Percentiles rank a stretch among this genome's conserved stretches.
Conservation (phyloP, 2,329 filamentous ascomycete species). For the Polytolypa hystricis region DNA sequence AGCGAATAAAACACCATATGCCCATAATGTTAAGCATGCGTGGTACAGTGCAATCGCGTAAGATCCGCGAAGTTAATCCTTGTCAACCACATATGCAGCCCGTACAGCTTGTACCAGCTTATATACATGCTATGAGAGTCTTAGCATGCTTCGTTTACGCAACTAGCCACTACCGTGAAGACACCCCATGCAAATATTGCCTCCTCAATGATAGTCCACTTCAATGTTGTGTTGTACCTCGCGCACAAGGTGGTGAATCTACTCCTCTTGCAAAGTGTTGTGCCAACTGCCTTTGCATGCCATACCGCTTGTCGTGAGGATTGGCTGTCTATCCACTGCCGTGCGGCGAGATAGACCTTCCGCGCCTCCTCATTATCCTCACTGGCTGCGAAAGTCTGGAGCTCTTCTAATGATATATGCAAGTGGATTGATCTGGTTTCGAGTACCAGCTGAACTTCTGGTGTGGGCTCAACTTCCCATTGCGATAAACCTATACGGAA, state of each 20-base stretch:
- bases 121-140: too few species aligned
- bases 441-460: constrained; percentile 11
- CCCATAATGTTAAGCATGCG: constrained; percentile 54
- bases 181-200: too few species aligned
- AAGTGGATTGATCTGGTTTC: constrained; percentile 19
- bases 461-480: background rate
- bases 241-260: too few species aligned
- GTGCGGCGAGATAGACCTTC: constrained; percentile 15
- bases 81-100: constrained; percentile 14
- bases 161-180: too few species aligned
- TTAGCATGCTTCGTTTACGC: too few species aligned
- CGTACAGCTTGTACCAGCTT: background rate
- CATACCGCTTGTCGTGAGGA: constrained; percentile 38
- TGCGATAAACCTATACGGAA: background rate
- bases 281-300: too few species aligned
- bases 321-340: constrained; percentile 20
- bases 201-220: too few species aligned
- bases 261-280: too few species aligned
- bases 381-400: constrained; percentile 28
- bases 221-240: too few species aligned
- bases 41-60: constrained; percentile 58
- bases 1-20: constrained; percentile 47
- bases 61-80: constrained; percentile 48
- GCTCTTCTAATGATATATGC: constrained; percentile 24
- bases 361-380: constrained; percentile 23